Percentiles rank a stretch among this genome's conserved stretches.
Evolutionary conservation across 306 rosid species (phyloP).

Genomic region (Acacia crassicarpa): DNA sequence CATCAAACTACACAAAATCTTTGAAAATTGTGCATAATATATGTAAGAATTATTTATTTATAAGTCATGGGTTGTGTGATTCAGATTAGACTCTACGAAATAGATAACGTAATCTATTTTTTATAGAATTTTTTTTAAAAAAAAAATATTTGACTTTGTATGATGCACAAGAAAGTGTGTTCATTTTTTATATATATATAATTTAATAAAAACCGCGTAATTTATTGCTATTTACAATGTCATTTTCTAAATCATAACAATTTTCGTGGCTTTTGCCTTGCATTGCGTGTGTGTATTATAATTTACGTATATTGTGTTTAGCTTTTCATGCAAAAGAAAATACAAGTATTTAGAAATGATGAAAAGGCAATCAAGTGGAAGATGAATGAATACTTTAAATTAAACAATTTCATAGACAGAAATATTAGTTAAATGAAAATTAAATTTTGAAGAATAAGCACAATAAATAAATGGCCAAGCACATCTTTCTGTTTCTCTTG

Average conservation of each 20-base stretch:
- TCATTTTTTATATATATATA: too few relatives aligned
- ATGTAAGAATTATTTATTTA: too few relatives aligned
- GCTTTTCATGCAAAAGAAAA: neutral
- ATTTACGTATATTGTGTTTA: neutral
- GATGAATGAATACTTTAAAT: neutral
- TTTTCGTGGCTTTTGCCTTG: neutral
- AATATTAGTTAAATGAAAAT: neutral
- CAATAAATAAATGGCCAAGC: neutral
- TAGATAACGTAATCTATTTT: too few relatives aligned
- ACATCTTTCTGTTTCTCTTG: neutral
- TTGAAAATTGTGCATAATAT: too few relatives aligned
- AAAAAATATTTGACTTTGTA: too few relatives aligned
- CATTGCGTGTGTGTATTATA: too few relatives aligned
- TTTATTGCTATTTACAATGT: neutral
- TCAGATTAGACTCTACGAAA: too few relatives aligned
- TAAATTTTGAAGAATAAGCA: neutral
- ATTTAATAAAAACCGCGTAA: too few relatives aligned
- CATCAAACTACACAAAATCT: neutral
- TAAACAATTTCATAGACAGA: neutral
- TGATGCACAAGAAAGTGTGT: too few relatives aligned
- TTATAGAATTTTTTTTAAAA: too few relatives aligned
- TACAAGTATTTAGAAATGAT: too few relatives aligned
- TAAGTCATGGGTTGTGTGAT: neutral
- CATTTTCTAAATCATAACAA: neutral
- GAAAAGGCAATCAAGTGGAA: neutral